These are phyloP conservation scores for Coemansia sp. DNA, from an alignment of 192 early-diverging fungal species.

Conservation along the genomic window DNA sequence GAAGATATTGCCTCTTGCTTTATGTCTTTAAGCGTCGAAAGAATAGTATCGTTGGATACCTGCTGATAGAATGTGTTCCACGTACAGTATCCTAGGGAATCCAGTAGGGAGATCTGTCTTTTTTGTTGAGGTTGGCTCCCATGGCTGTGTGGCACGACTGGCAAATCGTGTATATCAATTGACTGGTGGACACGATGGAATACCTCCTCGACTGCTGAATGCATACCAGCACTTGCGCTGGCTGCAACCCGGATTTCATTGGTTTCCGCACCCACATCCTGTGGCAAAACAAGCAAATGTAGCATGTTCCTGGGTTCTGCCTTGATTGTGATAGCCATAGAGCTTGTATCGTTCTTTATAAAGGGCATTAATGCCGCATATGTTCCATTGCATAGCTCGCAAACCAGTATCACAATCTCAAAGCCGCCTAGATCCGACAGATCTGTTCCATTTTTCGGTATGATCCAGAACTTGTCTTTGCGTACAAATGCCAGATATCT, in stretches of 20 bases:
- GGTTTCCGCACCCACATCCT: not conserved
- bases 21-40: conserved; percentile 17
- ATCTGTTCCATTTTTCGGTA: conserved; percentile 12
- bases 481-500: conserved; percentile 37
- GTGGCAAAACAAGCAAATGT: not conserved
- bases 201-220: conserved; percentile 23
- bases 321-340: conserved; percentile 9
- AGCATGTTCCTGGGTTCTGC: not conserved
- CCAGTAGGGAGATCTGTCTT: not conserved
- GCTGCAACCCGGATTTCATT: conserved; percentile 26
- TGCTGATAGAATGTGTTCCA: conserved; percentile 49
- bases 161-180: not conserved
- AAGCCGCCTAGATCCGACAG: conserved; percentile 8
- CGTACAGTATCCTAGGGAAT: conserved; percentile 35
- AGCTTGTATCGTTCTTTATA: not conserved
- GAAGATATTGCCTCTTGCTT: not conserved
- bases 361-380: conserved; percentile 37
- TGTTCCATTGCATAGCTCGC: conserved; percentile 16
- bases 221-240: conserved; percentile 14
- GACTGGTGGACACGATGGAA: conserved; percentile 26
- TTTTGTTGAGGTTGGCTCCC: not conserved
- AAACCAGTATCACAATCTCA: conserved; percentile 21
- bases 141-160: not conserved
- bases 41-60: conserved; percentile 18
- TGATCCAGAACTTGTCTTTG: conserved; percentile 39